phyloP scores from a whole-genome alignment of 371 early-diverging fungal species.

The Entomophthora muscae region DNA sequence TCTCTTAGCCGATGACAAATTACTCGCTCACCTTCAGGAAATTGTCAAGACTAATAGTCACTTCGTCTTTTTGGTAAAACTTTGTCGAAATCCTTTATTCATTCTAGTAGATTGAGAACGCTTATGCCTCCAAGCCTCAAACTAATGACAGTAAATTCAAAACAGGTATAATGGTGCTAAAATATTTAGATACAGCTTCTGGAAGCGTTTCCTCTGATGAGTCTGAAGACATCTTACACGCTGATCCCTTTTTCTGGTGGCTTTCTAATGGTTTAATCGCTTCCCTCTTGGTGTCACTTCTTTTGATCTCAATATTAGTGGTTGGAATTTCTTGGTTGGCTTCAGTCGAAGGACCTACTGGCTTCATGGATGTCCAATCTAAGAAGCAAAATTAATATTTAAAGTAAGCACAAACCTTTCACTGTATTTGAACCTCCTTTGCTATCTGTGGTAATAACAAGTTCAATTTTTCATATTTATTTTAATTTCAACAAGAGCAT shows the following conservation, averaged over 20 bases:
- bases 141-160: background rate
- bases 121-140: background rate
- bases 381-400: background rate
- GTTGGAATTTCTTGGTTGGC: background rate
- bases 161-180: background rate
- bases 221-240: background rate
- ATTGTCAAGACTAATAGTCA: background rate
- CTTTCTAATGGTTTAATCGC: background rate
- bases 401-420: too few relatives aligned
- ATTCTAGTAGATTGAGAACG: background rate
- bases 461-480: too few relatives aligned
- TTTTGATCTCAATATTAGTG: background rate
- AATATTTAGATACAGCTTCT: background rate
- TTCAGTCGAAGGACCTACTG: background rate
- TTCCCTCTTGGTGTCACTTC: background rate
- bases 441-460: too few relatives aligned
- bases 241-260: background rate
- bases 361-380: background rate
- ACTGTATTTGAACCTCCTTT: too few relatives aligned
- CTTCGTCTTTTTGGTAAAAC: background rate
- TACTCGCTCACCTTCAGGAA: background rate
- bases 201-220: background rate
- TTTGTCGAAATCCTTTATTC: background rate
- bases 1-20: background rate
- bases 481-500: too few relatives aligned